A percentile compares a stretch with the other conserved stretches of the same genome.
phyloP scores from a whole-genome alignment of 2,329 filamentous ascomycete species.

The Exophiala phaeomuriformis region DNA sequence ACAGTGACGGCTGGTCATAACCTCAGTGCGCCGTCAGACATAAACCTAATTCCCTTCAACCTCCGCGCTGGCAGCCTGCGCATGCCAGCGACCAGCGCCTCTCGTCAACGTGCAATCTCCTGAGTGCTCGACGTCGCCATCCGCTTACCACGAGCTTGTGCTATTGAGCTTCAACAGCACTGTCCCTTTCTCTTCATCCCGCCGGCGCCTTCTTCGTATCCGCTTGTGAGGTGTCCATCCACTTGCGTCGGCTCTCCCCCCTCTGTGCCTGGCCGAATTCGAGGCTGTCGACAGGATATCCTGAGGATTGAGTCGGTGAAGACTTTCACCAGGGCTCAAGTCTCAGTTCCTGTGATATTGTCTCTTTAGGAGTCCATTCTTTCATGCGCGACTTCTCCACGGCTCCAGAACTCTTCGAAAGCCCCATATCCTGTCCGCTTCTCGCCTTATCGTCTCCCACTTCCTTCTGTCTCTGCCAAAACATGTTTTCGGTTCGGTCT shows the following conservation, averaged over 20 bases:
- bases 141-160: no score
- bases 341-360: background rate
- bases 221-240: background rate
- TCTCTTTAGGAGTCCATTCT: background rate
- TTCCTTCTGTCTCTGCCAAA: slow-evolving; percentile 1
- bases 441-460: background rate
- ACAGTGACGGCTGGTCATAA: background rate
- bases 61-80: background rate
- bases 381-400: background rate
- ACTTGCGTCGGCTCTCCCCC: background rate
- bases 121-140: background rate
- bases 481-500: slow-evolving; percentile 15
- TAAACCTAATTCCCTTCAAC: background rate
- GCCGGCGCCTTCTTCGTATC: background rate
- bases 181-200: background rate
- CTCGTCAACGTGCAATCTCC: background rate
- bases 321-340: background rate
- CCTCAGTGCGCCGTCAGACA: background rate
- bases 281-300: background rate
- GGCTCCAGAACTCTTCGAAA: background rate
- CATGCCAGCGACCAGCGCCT: background rate
- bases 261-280: background rate
- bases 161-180: background rate
- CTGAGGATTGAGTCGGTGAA: background rate
- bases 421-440: background rate